These are phyloP conservation scores for Fusarium torreyae DNA, from an alignment of 2,329 filamentous ascomycete species.

Conservation along the genomic window DNA sequence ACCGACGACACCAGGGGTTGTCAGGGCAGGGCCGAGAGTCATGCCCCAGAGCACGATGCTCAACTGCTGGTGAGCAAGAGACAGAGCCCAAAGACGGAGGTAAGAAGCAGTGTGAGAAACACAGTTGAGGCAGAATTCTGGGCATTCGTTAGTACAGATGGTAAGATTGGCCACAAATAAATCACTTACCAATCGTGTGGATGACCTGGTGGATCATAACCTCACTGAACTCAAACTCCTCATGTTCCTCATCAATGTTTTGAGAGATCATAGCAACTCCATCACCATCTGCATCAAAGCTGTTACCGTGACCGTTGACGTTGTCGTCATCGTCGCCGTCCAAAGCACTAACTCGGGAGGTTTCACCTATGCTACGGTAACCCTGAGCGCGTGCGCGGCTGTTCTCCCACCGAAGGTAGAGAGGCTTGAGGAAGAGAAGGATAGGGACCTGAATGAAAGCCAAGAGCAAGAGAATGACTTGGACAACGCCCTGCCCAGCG, in stretches of 20 bases:
- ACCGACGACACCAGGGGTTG: slow-evolving; percentile 75
- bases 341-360: slow-evolving; percentile 86
- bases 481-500: slow-evolving; percentile 80
- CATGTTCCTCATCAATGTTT: slow-evolving; percentile 87
- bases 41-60: slow-evolving; percentile 97
- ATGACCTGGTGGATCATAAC: slow-evolving; percentile 99
- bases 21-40: slow-evolving; percentile 87
- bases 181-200: slow-evolving; percentile 89
- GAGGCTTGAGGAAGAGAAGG: slow-evolving; percentile 93
- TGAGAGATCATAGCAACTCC: slow-evolving; percentile 91
- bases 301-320: slow-evolving; percentile 71
- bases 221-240: slow-evolving; percentile 97
- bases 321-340: slow-evolving; percentile 81
- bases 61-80: slow-evolving; percentile 96
- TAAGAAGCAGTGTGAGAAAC: slow-evolving; percentile 99
- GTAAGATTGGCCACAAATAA: neutral
- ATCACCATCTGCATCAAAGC: slow-evolving; percentile 78
- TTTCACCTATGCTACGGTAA: slow-evolving; percentile 94
- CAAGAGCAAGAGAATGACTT: slow-evolving; percentile 83
- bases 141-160: slow-evolving; percentile 49
- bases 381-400: slow-evolving; percentile 89
- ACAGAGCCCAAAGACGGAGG: slow-evolving; percentile 97
- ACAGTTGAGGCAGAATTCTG: slow-evolving; percentile 98
- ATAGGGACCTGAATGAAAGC: slow-evolving; percentile 91
- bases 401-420: slow-evolving; percentile 94